phyloP scores from a whole-genome alignment of 192 early-diverging fungal genomes.

The Coemansia sp. region DNA sequence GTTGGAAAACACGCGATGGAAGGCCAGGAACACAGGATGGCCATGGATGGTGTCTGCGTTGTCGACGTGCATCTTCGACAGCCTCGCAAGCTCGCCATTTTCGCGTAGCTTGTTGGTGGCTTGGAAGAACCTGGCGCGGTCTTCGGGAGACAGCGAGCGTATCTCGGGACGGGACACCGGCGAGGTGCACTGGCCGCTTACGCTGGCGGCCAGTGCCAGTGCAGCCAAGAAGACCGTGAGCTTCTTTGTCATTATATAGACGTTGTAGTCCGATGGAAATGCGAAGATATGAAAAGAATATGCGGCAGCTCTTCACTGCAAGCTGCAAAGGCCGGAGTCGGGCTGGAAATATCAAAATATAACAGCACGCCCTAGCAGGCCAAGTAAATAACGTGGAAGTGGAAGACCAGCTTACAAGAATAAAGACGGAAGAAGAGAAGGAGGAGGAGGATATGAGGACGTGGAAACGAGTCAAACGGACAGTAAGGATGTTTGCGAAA shows the following conservation, averaged over 20 bases:
- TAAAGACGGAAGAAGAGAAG: not conserved
- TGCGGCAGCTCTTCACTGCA: not conserved
- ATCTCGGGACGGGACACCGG: constrained; percentile 49
- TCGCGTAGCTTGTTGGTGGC: constrained; percentile 36
- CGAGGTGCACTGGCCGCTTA: constrained; percentile 35
- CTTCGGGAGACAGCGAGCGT: constrained; percentile 46
- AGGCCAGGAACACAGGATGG: constrained; percentile 53
- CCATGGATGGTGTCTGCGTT: constrained; percentile 53
- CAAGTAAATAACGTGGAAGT: not conserved
- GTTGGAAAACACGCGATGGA: constrained; percentile 58
- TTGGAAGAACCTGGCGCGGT: constrained; percentile 45
- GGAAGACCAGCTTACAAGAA: constrained; percentile 4
- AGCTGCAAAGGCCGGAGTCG: not conserved
- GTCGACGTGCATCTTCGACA: constrained; percentile 49
- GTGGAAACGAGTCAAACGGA: not conserved
- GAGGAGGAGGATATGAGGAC: not conserved
- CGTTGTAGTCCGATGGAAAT: not conserved
- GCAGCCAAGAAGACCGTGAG: constrained; percentile 19
- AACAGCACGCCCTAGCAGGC: constrained; percentile 4
- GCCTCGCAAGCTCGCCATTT: constrained; percentile 50
- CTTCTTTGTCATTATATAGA: constrained; percentile 33
- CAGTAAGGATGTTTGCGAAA: not conserved
- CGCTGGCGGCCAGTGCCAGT: constrained; percentile 28
- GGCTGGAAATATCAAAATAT: not conserved
- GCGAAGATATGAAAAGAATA: not conserved